These are phyloP conservation scores for Melampsora americana DNA, from an alignment of 1,284 basidiomycete genomes.

Conservation along the genomic window DNA sequence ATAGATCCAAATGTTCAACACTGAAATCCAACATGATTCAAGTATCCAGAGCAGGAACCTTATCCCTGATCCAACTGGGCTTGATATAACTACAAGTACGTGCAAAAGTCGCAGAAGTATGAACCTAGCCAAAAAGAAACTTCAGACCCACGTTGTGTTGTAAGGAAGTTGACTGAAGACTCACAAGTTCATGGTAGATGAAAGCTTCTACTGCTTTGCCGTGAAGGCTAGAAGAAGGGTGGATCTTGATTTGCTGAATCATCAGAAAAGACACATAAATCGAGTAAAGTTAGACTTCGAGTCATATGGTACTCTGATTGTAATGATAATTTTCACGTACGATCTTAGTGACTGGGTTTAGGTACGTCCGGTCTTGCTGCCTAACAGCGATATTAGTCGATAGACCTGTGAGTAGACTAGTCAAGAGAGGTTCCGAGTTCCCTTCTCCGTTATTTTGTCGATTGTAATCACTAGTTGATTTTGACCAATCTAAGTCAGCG, in stretches of 20 bases:
- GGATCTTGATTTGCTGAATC: slow-evolving; percentile 73
- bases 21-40: too few relatives aligned
- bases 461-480: slow-evolving; percentile 19
- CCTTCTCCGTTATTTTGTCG: slow-evolving; percentile 48
- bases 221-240: slow-evolving; percentile 74
- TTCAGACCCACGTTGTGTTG: not conserved
- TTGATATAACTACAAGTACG: slow-evolving; percentile 40
- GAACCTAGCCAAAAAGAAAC: slow-evolving; percentile 12
- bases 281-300: not conserved
- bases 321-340: not conserved
- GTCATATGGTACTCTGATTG: too few relatives aligned
- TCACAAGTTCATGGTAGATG: slow-evolving; percentile 82
- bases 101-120: slow-evolving; percentile 37
- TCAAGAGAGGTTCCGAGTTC: slow-evolving; percentile 47
- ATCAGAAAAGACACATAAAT: slow-evolving; percentile 2
- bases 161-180: slow-evolving; percentile 51
- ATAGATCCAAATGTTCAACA: too few relatives aligned
- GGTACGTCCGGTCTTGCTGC: slow-evolving; percentile 76
- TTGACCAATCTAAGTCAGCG: slow-evolving; percentile 48
- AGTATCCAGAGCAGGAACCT: not conserved
- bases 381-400: slow-evolving; percentile 77
- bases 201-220: slow-evolving; percentile 78
- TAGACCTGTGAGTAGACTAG: slow-evolving; percentile 65
- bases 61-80: slow-evolving; percentile 36
- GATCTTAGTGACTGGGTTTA: slow-evolving; percentile 56